Percentiles rank a stretch among this genome's conserved stretches.
These are phyloP conservation scores for Apodospora peruviana DNA, from an alignment of 495 filamentous ascomycete genomes.

Conservation along the genomic window DNA sequence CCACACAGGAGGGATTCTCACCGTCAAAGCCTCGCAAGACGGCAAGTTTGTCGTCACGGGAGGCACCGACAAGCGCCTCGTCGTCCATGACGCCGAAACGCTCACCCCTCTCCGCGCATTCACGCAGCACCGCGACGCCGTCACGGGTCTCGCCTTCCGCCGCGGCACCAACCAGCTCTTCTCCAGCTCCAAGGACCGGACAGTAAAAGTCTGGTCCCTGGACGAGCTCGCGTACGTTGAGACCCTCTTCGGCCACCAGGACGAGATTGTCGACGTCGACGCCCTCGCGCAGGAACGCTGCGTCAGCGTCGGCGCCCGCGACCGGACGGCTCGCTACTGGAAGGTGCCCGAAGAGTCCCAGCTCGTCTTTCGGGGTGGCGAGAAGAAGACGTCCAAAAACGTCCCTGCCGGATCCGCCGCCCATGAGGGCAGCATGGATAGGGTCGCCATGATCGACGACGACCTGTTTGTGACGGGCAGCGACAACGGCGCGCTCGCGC, in stretches of 20 bases:
- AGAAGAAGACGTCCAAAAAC: slow-evolving; percentile 47
- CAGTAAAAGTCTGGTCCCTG: slow-evolving; percentile 66
- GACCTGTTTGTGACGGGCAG: slow-evolving; percentile 87
- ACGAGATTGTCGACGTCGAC: slow-evolving; percentile 75
- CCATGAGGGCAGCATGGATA: slow-evolving; percentile 83
- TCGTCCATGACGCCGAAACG: slow-evolving; percentile 78
- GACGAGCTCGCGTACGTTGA: slow-evolving; percentile 86
- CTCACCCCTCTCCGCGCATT: slow-evolving; percentile 78
- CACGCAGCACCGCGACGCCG: slow-evolving; percentile 82
- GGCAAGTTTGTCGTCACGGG: slow-evolving; percentile 91
- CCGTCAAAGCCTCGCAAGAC: slow-evolving; percentile 78
- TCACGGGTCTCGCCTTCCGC: slow-evolving; percentile 79
- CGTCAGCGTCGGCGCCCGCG: slow-evolving; percentile 77
- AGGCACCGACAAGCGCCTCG: slow-evolving; percentile 70
- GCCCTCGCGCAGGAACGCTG: slow-evolving; percentile 82
- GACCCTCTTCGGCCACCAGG: slow-evolving; percentile 93
- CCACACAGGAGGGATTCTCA: slow-evolving; percentile 70
- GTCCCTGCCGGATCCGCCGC: slow-evolving; percentile 37
- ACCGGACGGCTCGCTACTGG: slow-evolving; percentile 92
- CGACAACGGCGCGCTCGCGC: slow-evolving; percentile 76
- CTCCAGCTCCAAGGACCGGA: slow-evolving; percentile 80
- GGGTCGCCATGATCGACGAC: slow-evolving; percentile 82
- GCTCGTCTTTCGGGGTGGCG: slow-evolving; percentile 87
- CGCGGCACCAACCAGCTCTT: slow-evolving; percentile 89
- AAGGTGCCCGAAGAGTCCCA: slow-evolving; percentile 95